Evolutionary conservation across 768 basidiomycete genomes (phyloP).

Genomic region (Tulasnella sp.): DNA sequence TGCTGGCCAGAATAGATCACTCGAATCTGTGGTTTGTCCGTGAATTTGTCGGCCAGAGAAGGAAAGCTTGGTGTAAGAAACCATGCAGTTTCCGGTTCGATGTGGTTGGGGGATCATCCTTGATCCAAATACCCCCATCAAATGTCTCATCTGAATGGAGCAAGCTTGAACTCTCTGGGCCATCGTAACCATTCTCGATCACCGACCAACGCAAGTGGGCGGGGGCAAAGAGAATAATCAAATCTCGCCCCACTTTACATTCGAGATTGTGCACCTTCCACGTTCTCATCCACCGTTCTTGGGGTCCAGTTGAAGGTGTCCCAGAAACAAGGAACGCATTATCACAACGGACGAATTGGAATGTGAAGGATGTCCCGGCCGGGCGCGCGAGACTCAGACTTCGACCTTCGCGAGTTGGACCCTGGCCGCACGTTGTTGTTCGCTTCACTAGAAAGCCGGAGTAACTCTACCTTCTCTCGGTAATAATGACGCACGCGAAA

Average conservation of each 20-base stretch:
- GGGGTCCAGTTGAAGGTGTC: not conserved
- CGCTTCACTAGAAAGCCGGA: not conserved
- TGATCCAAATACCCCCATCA: not conserved
- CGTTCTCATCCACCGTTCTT: not conserved
- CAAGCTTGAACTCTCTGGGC: not conserved
- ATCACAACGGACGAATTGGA: conserved; percentile 3
- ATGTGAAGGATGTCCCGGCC: conserved; percentile 7
- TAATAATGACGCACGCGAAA: conserved; percentile 1
- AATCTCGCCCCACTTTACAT: not conserved
- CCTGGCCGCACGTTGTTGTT: conserved; percentile 13
- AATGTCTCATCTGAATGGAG: not conserved
- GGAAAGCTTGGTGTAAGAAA: not conserved
- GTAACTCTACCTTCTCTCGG: conserved; percentile 13
- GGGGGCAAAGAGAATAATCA: not conserved
- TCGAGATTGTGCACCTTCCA: not conserved
- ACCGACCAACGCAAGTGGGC: not conserved
- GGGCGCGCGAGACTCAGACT: conserved; percentile 10
- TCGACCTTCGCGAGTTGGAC: conserved; percentile 6
- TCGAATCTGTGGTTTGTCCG: not conserved
- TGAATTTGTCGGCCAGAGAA: not conserved
- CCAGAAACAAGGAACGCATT: not conserved
- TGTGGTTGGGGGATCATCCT: not conserved
- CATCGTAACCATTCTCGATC: not conserved
- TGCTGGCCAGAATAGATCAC: not conserved
- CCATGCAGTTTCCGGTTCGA: not conserved